A percentile compares a stretch with the other conserved stretches of the same genome.
phyloP scores from a whole-genome alignment of 2,329 filamentous ascomycete species.

The Arachnopeziza araneosa region DNA sequence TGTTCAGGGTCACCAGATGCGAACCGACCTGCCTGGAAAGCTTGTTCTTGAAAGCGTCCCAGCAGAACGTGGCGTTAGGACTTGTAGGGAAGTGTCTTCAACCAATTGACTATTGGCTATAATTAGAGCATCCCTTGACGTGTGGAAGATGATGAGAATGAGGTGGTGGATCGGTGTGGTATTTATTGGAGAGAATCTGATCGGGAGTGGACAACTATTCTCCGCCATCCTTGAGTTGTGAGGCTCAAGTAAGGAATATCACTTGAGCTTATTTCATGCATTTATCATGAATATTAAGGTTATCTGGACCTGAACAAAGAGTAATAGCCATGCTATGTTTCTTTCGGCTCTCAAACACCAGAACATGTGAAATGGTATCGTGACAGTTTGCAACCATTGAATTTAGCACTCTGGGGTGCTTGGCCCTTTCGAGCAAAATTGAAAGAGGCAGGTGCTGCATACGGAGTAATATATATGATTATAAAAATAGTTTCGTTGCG shows the following conservation, averaged over 20 bases:
- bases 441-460: conserved; percentile 7
- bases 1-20: conserved; percentile 12
- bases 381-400: not conserved
- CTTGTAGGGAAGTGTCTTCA: not conserved
- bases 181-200: not conserved
- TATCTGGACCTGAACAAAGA: conserved; percentile 8
- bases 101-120: not conserved
- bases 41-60: conserved; percentile 7
- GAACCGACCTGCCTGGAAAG: conserved; percentile 5
- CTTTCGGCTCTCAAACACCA: conserved; percentile 4
- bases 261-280: not conserved
- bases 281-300: conserved; percentile 4
- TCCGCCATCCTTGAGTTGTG: not conserved
- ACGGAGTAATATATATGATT: conserved; percentile 9
- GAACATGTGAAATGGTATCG: not conserved
- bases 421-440: conserved; percentile 5
- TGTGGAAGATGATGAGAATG: not conserved
- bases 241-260: not conserved
- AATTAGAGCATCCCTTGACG: not conserved
- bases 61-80: conserved; percentile 12
- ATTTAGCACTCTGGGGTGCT: not conserved
- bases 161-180: not conserved
- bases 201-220: not conserved
- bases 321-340: not conserved
- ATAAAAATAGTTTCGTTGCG: conserved; percentile 12